Evolutionary conservation across 139 green algal genomes (phyloP).

Genomic region (Haematococcus lacustris): DNA sequence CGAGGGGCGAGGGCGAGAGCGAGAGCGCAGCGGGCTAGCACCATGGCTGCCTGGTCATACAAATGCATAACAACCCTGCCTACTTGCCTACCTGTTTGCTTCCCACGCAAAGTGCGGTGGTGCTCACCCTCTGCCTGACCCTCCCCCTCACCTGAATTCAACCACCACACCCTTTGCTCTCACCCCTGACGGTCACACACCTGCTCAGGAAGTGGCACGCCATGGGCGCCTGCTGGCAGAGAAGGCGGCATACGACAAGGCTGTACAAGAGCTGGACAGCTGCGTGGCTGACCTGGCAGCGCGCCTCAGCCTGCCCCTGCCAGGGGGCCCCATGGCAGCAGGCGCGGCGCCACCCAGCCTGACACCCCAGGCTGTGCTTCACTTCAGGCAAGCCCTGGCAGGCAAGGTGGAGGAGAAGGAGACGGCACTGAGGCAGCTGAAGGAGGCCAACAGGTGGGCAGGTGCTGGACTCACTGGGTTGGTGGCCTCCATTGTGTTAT

Average conservation of each 20-base stretch:
- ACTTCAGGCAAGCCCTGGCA: slow-evolving; percentile 12
- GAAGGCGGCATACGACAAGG: slow-evolving; percentile 36
- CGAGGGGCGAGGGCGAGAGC: no score
- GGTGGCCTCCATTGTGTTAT: background rate
- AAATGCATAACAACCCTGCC: background rate
- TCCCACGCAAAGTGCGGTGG: background rate
- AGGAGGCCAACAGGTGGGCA: slow-evolving; percentile 28
- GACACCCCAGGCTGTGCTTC: background rate
- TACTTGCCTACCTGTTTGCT: background rate
- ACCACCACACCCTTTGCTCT: no score
- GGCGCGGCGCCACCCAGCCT: background rate
- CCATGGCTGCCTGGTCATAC: background rate
- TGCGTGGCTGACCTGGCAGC: slow-evolving; percentile 31
- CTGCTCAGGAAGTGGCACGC: slow-evolving; percentile 8
- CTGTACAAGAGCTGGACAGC: slow-evolving; percentile 40
- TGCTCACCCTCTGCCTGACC: background rate
- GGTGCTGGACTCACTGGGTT: no score
- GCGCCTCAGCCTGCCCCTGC: slow-evolving; percentile 13
- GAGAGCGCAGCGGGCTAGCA: no score
- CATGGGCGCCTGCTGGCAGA: slow-evolving; percentile 50
- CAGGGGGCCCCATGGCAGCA: background rate
- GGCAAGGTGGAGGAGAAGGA: slow-evolving; percentile 11
- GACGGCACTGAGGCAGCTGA: slow-evolving; percentile 13
- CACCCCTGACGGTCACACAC: background rate
- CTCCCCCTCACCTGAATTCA: background rate